phyloP scores from a whole-genome alignment of 192 early-diverging fungal species.

The Helicostylum pulchrum region DNA sequence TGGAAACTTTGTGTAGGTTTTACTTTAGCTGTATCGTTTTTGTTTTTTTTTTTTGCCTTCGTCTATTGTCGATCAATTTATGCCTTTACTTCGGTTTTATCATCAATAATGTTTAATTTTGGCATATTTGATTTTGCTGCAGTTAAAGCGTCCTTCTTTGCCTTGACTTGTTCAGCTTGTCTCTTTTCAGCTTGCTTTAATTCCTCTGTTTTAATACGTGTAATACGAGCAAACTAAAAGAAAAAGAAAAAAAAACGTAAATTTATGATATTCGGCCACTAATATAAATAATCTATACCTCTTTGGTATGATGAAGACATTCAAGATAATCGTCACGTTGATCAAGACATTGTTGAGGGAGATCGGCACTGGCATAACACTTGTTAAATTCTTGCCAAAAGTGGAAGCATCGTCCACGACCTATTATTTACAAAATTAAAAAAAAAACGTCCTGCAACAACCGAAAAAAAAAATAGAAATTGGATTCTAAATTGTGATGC shows the following conservation, averaged over 20 bases:
- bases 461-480: neutral
- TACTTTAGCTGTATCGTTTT: neutral
- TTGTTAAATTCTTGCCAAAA: constrained; percentile 97
- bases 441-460: neutral
- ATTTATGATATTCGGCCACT: neutral
- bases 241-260: neutral
- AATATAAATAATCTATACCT: constrained; percentile 50
- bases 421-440: constrained; percentile 36
- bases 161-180: constrained; percentile 38
- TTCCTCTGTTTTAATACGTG: constrained; percentile 48
- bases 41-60: too few relatives aligned
- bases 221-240: constrained; percentile 49
- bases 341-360: constrained; percentile 68
- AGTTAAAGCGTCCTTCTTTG: constrained; percentile 45
- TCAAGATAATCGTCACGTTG: constrained; percentile 94
- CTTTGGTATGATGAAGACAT: constrained; percentile 95
- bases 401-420: constrained; percentile 89
- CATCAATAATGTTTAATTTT: constrained; percentile 50
- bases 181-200: constrained; percentile 50
- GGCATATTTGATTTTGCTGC: constrained; percentile 51
- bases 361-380: constrained; percentile 83
- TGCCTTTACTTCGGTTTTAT: constrained; percentile 22
- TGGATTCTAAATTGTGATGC: too few relatives aligned
- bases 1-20: too few relatives aligned
- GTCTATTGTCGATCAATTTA: neutral